Evolutionary conservation across 2,329 filamentous ascomycete genomes (phyloP).

Genomic region (Aaosphaeria pasadenensis): DNA sequence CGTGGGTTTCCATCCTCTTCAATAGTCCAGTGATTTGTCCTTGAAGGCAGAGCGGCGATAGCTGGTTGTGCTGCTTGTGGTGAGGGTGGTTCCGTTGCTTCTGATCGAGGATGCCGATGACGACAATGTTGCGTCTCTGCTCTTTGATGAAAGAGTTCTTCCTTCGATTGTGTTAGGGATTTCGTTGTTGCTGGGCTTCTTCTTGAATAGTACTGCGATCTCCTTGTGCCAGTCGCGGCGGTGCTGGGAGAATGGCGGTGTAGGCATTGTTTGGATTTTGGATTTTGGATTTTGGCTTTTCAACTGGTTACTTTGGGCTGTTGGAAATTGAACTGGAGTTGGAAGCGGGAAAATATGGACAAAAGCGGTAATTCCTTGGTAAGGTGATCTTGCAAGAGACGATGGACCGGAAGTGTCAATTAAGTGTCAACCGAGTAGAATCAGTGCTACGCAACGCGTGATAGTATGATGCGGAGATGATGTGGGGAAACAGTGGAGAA

Average conservation of each 20-base stretch:
- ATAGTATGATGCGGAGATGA: too few species aligned
- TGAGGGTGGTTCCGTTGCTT: too few species aligned
- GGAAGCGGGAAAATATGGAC: background rate
- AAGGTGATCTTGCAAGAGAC: background rate
- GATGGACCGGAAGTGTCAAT: background rate
- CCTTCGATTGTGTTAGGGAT: conserved; percentile 34
- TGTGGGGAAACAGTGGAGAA: too few species aligned
- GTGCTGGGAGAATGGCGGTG: conserved; percentile 33
- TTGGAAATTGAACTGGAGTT: background rate
- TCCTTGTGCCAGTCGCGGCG: conserved; percentile 35
- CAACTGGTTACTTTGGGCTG: background rate
- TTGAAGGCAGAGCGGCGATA: too few species aligned
- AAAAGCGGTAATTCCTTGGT: conserved; percentile 1
- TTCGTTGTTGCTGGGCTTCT: conserved; percentile 37
- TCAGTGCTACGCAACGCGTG: too few species aligned
- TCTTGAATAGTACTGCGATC: conserved; percentile 23
- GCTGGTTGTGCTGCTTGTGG: too few species aligned
- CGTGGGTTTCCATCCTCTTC: too few species aligned
- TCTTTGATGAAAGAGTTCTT: too few species aligned
- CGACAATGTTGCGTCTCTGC: too few species aligned
- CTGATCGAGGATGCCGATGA: too few species aligned
- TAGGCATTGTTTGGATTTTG: conserved; percentile 21
- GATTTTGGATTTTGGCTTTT: background rate
- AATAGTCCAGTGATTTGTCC: too few species aligned
- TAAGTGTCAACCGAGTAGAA: background rate